Conservation (phyloP, 371 early-diverging fungal species). For the Actinomortierella ambigua region DNA sequence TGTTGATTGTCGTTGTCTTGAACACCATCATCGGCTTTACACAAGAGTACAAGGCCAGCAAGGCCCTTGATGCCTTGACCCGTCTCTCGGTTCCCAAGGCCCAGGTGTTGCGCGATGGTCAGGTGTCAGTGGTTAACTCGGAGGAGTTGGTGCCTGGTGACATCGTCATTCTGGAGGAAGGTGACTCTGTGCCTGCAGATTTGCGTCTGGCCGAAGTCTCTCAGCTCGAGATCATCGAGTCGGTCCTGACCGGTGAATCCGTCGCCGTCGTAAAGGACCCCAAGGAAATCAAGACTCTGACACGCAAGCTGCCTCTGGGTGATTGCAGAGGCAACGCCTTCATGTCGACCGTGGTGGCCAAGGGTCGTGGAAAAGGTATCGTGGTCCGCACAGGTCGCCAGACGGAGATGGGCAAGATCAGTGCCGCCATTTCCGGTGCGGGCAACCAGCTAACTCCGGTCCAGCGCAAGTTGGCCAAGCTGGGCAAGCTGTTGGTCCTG, state of each 20-base stretch:
- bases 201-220: constrained; percentile 72
- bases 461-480: constrained; percentile 66
- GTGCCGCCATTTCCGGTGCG: constrained; percentile 70
- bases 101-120: constrained; percentile 74
- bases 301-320: constrained; percentile 73
- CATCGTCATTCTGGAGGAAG: constrained; percentile 69
- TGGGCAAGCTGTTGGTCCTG: constrained; percentile 67
- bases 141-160: constrained; percentile 73
- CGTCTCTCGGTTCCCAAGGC: constrained; percentile 69
- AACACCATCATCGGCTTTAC: constrained; percentile 72
- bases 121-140: constrained; percentile 52
- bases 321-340: constrained; percentile 88
- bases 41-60: constrained; percentile 71
- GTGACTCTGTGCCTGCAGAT: constrained; percentile 78
- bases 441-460: constrained; percentile 72
- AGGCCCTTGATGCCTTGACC: constrained; percentile 63
- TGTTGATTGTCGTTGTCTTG: constrained; percentile 73
- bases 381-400: constrained; percentile 77
- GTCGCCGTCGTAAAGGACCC: constrained; percentile 66
- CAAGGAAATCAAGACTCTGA: constrained; percentile 57
- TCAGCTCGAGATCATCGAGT: constrained; percentile 77
- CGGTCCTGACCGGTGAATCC: constrained; percentile 80
- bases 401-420: constrained; percentile 83
- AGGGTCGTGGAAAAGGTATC: constrained; percentile 83
- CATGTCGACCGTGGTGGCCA: constrained; percentile 81